A percentile compares a stretch with the other conserved stretches of the same genome.
Conservation (phyloP, 257 asterid genomes). For the Petrea volubilis region DNA sequence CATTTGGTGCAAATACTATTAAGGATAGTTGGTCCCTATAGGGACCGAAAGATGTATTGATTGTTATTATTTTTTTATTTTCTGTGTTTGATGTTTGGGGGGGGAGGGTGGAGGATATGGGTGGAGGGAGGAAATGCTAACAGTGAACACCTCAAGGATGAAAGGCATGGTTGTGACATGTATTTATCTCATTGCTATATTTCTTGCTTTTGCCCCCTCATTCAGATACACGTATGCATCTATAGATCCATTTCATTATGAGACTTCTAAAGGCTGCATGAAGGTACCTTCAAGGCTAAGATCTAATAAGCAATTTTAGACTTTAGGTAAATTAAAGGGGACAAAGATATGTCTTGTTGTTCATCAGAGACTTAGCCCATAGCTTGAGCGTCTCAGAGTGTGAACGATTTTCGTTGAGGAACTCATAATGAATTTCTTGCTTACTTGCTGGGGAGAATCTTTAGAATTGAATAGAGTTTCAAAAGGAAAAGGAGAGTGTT, state of each 20-base stretch:
- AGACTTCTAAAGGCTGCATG: background rate
- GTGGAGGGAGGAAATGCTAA: background rate
- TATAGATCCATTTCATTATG: background rate
- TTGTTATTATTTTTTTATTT: background rate
- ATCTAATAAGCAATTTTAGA: background rate
- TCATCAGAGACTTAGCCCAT: background rate
- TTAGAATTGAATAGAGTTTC: background rate
- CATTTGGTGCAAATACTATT: constrained; percentile 11
- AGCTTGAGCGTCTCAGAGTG: background rate
- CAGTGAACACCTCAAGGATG: background rate
- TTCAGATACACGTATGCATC: background rate
- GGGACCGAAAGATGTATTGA: background rate
- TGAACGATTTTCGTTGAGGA: background rate
- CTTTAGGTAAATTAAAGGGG: background rate
- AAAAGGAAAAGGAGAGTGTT: background rate
- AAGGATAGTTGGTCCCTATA: constrained; percentile 3
- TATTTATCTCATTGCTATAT: background rate
- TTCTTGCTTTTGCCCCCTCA: background rate
- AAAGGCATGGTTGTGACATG: background rate
- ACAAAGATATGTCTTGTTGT: background rate
- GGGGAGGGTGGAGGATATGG: background rate
- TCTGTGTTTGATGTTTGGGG: constrained; percentile 3
- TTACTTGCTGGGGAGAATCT: background rate
- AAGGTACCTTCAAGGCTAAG: background rate
- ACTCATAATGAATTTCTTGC: background rate